These are phyloP conservation scores for Butyriboletus loyo DNA, from an alignment of 768 basidiomycete species.

Conservation along the genomic window DNA sequence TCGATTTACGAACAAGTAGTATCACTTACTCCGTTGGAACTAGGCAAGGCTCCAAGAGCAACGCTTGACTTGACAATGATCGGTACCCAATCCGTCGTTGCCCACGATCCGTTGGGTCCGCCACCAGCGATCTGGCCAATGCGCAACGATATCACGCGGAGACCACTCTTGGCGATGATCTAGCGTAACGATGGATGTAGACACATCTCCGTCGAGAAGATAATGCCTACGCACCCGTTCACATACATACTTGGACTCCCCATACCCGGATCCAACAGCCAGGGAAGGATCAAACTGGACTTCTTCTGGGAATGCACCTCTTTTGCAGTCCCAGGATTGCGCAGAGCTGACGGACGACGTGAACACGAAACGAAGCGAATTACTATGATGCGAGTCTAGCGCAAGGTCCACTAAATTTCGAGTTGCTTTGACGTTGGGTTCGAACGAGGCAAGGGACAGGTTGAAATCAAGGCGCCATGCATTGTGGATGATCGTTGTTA, in stretches of 20 bases:
- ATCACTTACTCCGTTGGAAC: slow-evolving; percentile 33
- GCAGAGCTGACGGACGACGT: slow-evolving; percentile 22
- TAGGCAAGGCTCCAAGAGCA: slow-evolving; percentile 26
- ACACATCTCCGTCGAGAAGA: not conserved
- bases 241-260: slow-evolving; percentile 37
- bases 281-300: slow-evolving; percentile 24
- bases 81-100: slow-evolving; percentile 36
- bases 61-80: slow-evolving; percentile 34
- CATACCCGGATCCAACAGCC: slow-evolving; percentile 36
- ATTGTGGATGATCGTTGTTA: slow-evolving; percentile 30
- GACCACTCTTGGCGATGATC: slow-evolving; percentile 27
- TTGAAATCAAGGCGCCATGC: slow-evolving; percentile 38
- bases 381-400: slow-evolving; percentile 25
- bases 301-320: slow-evolving; percentile 29
- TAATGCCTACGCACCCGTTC: slow-evolving; percentile 30
- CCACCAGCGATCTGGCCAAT: slow-evolving; percentile 37
- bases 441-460: slow-evolving; percentile 35
- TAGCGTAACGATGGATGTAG: not conserved
- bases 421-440: slow-evolving; percentile 34
- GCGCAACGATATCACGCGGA: slow-evolving; percentile 24
- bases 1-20: not conserved
- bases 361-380: slow-evolving; percentile 22
- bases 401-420: slow-evolving; percentile 33
- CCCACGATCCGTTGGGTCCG: slow-evolving; percentile 34
- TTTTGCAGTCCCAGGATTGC: slow-evolving; percentile 22